Conservation (phyloP, 495 filamentous ascomycete species). For the Barbatosphaeria neglecta region DNA sequence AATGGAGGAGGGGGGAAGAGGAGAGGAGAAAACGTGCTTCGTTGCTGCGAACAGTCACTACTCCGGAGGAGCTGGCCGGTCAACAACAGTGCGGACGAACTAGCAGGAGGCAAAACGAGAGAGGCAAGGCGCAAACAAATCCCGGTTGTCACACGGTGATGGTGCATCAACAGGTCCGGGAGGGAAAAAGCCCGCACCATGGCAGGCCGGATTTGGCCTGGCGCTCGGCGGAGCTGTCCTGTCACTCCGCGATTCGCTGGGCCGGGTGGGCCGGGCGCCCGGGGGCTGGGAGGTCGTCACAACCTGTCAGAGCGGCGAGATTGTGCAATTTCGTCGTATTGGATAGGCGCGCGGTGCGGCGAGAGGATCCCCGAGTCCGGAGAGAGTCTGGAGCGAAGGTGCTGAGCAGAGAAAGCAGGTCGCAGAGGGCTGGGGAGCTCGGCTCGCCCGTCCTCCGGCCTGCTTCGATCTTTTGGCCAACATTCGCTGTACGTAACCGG, state of each 20-base stretch:
- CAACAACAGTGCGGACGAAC: background rate
- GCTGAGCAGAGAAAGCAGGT: background rate
- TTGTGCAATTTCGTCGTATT: slow-evolving; percentile 16
- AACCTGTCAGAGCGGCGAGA: slow-evolving; percentile 16
- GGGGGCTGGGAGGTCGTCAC: slow-evolving; percentile 3
- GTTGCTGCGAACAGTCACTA: no score
- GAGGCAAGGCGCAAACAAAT: background rate
- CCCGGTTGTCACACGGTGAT: background rate
- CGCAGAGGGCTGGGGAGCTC: background rate
- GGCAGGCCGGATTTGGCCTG: slow-evolving; percentile 12
- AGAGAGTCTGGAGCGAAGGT: background rate
- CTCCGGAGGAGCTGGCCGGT: no score
- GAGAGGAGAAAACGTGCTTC: background rate
- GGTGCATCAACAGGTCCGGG: background rate
- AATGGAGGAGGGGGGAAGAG: background rate
- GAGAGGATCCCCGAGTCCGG: background rate
- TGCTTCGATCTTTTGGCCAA: no score
- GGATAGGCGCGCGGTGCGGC: slow-evolving; percentile 3
- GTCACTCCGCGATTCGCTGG: slow-evolving; percentile 19
- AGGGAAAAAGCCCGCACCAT: background rate
- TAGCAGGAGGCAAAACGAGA: background rate
- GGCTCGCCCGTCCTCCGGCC: no score
- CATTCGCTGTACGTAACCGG: no score
- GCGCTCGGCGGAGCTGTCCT: slow-evolving; percentile 4
- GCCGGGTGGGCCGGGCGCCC: background rate